These are phyloP conservation scores for Phialocephala sp. DNA, from an alignment of 2,329 filamentous ascomycete species.

Conservation along the genomic window DNA sequence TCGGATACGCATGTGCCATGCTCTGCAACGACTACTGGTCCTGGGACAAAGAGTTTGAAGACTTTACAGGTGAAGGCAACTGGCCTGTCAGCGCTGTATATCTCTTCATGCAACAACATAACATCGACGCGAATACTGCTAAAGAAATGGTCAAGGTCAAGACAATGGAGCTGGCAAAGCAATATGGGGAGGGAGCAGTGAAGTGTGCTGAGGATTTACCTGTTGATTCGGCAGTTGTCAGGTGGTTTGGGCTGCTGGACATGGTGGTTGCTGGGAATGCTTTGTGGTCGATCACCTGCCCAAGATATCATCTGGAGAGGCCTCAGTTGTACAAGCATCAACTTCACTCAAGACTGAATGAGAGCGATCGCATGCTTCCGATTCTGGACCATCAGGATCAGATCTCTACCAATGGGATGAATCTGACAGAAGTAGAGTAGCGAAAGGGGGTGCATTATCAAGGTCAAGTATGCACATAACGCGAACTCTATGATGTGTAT, in stretches of 20 bases:
- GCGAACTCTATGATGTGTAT: no score
- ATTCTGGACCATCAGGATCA: neutral
- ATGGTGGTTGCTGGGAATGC: neutral
- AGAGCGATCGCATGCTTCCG: neutral
- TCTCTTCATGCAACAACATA: constrained; percentile 3
- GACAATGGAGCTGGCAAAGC: neutral
- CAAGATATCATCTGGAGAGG: neutral
- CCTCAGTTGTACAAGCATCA: neutral
- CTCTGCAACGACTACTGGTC: constrained; percentile 8
- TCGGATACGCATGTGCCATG: constrained; percentile 4
- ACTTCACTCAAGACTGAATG: neutral
- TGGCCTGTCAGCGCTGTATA: constrained; percentile 2
- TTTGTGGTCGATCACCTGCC: neutral
- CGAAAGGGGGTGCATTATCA: no score
- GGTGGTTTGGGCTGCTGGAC: neutral
- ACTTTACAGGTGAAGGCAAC: neutral
- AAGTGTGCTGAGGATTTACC: neutral
- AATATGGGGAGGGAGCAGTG: neutral
- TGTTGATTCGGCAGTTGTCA: neutral
- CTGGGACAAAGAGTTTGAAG: constrained; percentile 2
- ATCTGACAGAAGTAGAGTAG: no score
- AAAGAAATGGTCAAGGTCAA: constrained; percentile 6
- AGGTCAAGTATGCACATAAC: no score
- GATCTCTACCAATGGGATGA: no score
- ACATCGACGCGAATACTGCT: neutral